Percentiles rank a stretch among this genome's conserved stretches.
Evolutionary conservation across 306 rosid genomes (phyloP).

Genomic region (Arachis stenosperma): DNA sequence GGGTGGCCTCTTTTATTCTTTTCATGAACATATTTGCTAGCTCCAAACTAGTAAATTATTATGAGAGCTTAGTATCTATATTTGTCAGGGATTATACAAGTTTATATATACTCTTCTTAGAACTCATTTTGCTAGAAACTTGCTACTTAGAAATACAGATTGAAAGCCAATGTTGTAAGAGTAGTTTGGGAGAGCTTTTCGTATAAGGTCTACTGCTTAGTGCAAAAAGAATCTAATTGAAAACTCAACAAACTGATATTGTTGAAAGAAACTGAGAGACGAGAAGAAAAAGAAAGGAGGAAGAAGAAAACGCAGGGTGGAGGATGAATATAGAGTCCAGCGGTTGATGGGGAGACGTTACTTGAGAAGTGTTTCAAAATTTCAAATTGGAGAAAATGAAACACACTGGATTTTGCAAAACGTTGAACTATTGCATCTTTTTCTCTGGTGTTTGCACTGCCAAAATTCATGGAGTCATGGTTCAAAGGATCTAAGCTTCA

Average conservation of each 20-base stretch:
- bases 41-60: not conserved
- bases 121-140: not conserved
- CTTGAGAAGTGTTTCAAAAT: not conserved
- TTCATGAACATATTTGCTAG: conserved; percentile 11
- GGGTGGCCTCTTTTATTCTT: not conserved
- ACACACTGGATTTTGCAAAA: not conserved
- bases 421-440: conserved; percentile 9
- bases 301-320: not conserved
- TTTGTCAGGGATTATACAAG: not conserved
- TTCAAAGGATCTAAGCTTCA: conserved; percentile 3
- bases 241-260: not conserved
- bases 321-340: conserved; percentile 3
- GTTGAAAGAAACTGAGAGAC: not conserved
- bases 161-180: not conserved
- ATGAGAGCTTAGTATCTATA: not conserved
- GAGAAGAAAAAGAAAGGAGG: not conserved
- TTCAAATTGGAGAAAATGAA: not conserved
- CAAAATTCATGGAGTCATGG: not conserved
- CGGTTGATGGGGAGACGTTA: not conserved
- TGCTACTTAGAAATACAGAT: not conserved
- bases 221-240: not conserved
- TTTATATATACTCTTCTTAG: not conserved
- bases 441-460: not conserved
- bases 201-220: not conserved
- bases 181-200: not conserved